Conservation (phyloP, 305 asterid genomes). For the Fraxinus baroniana region DNA sequence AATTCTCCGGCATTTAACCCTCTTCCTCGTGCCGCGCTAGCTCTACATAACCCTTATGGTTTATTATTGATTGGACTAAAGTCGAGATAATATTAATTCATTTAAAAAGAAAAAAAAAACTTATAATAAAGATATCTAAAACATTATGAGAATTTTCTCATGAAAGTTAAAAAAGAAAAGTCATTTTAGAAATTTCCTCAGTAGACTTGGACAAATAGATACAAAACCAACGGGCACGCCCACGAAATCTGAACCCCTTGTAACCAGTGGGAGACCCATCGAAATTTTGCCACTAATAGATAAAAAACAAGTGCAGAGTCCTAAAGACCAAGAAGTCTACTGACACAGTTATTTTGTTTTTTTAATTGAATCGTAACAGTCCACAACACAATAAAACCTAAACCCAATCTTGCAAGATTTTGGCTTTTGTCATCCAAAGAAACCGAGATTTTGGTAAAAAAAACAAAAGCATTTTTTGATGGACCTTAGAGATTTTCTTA, state of each 20-base stretch:
- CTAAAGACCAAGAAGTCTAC: neutral
- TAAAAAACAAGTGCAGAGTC: neutral
- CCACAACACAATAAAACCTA: neutral
- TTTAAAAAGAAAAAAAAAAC: too few species aligned
- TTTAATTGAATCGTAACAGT: neutral
- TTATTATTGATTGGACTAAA: neutral
- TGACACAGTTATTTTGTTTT: neutral
- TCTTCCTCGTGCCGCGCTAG: neutral
- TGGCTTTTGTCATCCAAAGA: neutral
- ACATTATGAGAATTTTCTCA: too few species aligned
- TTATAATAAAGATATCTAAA: too few species aligned
- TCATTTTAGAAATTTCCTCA: neutral
- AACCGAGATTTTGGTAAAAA: neutral
- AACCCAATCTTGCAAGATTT: neutral
- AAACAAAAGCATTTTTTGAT: constrained; percentile 5
- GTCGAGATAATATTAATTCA: too few species aligned
- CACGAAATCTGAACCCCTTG: neutral
- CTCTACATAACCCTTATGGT: neutral
- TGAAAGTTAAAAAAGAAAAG: too few species aligned
- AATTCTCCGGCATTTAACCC: neutral
- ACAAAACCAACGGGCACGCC: neutral
- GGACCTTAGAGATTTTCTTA: constrained; percentile 29
- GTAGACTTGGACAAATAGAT: neutral
- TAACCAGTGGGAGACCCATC: neutral
- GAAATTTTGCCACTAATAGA: neutral